Base-by-base conservation (phyloP, 768 basidiomycete species). In the Lentinula edodes region DNA sequence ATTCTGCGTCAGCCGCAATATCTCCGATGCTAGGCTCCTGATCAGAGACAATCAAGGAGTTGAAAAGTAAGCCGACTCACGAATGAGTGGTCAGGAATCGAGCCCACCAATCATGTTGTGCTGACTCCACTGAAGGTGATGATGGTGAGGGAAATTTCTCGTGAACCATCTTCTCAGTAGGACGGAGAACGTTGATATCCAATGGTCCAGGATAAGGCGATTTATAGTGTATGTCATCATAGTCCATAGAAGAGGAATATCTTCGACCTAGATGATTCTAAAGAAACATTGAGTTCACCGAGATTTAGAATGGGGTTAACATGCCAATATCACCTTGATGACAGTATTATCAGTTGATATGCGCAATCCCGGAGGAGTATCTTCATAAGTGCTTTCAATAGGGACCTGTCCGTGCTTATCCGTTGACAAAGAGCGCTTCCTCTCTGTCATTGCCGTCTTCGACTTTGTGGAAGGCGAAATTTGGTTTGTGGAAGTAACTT, bases 1-100 rank as follows among this genome's bases (percentile, higher is more conserved):
- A 77, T 43, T 77, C 70, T 34, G 88, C 67, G 63, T 87, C 85
- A 32, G 73, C 69, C 36, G 72, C 69, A 23, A 88, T 82, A 56
- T 80, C 79, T 60, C 77, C 73, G 60, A 84, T 64, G 52, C 84
- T 86, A 59, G 55, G 60, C 41, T 34, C 9, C n/a, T 54, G 18
- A 20, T 38, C n/a, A 54, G n/a, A 41, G 18, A 7, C 16, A 7
- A 7, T 46, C 10, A 28, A 54, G 35, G 3, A 5, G 20, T n/a
- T 7, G 15, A 43, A 34, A 58, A 12, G 6, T 12, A 28, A 6
- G 15, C 7, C 6, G 34, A n/a, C 77, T 67, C 52, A 79, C 81
- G 73, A 65, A 61, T 77, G 77, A 6, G 68, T 65, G 46, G 67
- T 64, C 48, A 78, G 63, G 55, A 82, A 78, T 39, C 64, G 69